Conservation (phyloP, 2,329 filamentous ascomycete genomes). For the Pyrenophora graminea region DNA sequence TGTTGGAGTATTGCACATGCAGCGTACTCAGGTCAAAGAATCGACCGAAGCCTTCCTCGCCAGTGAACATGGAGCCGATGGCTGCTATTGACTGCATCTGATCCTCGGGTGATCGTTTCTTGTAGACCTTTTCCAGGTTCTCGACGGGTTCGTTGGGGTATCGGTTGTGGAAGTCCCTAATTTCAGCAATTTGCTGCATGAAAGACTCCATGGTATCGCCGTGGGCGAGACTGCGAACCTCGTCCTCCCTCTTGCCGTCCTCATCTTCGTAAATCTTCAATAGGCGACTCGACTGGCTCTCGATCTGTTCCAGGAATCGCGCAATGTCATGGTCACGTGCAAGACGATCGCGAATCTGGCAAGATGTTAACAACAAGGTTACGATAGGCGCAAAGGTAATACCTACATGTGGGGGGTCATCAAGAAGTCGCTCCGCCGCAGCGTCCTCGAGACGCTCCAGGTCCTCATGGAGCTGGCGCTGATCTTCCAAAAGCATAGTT, state of each 20-base stretch:
- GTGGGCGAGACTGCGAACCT: constrained; percentile 80
- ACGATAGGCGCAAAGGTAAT: background rate
- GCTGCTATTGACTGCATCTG: constrained; percentile 65
- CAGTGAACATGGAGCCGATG: constrained; percentile 90
- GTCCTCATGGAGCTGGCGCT: constrained; percentile 93
- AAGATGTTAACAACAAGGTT: constrained; percentile 5
- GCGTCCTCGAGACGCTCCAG: constrained; percentile 94
- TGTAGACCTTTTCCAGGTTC: constrained; percentile 92
- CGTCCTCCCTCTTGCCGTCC: constrained; percentile 70
- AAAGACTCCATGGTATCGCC: constrained; percentile 91
- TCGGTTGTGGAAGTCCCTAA: constrained; percentile 84
- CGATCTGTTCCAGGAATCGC: constrained; percentile 83
- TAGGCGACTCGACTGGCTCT: constrained; percentile 79
- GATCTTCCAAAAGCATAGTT: constrained; percentile 83
- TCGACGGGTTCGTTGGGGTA: constrained; percentile 96
- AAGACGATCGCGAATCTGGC: constrained; percentile 81
- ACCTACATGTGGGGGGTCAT: constrained; percentile 84
- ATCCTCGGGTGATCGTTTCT: constrained; percentile 67
- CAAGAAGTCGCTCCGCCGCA: constrained; percentile 82
- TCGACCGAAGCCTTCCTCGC: constrained; percentile 90
- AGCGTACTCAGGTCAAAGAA: constrained; percentile 85
- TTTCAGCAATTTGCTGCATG: constrained; percentile 78
- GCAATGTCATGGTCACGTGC: constrained; percentile 91
- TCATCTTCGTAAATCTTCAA: constrained; percentile 83
- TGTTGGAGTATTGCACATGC: constrained; percentile 88